Evolutionary conservation across 1,284 basidiomycete genomes (phyloP).

Genomic region (Cutaneotrichosporon sp.): DNA sequence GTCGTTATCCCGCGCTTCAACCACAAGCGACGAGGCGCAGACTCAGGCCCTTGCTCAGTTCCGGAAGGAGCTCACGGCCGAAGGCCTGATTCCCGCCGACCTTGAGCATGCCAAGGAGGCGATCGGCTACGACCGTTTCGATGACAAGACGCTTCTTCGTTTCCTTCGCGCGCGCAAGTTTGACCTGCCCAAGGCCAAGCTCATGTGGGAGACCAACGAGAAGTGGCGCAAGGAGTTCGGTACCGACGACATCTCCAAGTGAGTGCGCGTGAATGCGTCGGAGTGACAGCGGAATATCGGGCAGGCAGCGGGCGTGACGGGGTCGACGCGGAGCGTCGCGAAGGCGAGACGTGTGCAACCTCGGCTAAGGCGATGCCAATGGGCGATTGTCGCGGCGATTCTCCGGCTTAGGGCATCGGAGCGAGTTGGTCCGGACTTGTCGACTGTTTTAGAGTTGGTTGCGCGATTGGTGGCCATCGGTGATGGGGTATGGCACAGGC

Average conservation of each 20-base stretch:
- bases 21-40: conserved; percentile 55
- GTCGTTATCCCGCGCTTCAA: neutral
- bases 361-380: too few species aligned
- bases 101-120: conserved; percentile 33
- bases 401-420: too few species aligned
- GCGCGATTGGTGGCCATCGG: too few species aligned
- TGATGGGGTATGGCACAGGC: too few species aligned
- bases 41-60: conserved; percentile 67
- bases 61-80: conserved; percentile 57
- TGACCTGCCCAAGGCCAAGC: conserved; percentile 72
- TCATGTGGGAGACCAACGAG: conserved; percentile 78
- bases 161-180: conserved; percentile 93
- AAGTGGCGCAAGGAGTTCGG: conserved; percentile 87
- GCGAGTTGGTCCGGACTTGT: too few species aligned
- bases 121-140: conserved; percentile 61
- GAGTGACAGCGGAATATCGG: neutral
- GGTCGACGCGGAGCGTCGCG: too few species aligned
- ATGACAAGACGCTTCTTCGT: conserved; percentile 73
- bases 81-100: conserved; percentile 39
- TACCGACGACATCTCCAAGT: conserved; percentile 82
- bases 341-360: too few species aligned
- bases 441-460: too few species aligned
- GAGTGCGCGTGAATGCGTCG: conserved; percentile 33
- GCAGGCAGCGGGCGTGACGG: neutral
- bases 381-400: too few species aligned